Percentiles rank a stretch among this genome's conserved stretches.
These are phyloP conservation scores for Solanum dulcamara DNA, from an alignment of 257 asterid species.

Conservation along the genomic window DNA sequence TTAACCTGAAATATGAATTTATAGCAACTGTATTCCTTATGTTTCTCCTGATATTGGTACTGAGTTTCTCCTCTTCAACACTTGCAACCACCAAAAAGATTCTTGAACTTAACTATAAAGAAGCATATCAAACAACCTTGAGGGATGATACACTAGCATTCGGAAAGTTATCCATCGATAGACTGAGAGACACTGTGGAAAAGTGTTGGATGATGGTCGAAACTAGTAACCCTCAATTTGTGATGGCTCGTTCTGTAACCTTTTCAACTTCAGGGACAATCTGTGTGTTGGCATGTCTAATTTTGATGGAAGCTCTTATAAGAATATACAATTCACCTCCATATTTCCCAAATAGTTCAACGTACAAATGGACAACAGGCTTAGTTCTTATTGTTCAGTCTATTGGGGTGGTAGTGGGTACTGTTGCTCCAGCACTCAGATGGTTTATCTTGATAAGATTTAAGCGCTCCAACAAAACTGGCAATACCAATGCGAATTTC, in stretches of 20 bases:
- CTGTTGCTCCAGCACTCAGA: conserved; percentile 27
- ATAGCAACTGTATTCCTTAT: not conserved
- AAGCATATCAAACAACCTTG: not conserved
- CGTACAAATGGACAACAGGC: conserved; percentile 17
- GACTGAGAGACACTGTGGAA: not conserved
- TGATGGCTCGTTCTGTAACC: conserved; percentile 32
- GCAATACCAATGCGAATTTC: not conserved
- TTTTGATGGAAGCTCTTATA: conserved; percentile 13
- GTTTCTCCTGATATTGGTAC: not conserved
- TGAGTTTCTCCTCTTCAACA: conserved; percentile 1
- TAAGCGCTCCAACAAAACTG: not conserved
- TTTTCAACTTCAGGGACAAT: conserved; percentile 18
- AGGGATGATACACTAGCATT: not conserved
- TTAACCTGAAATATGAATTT: not conserved
- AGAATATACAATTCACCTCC: conserved; percentile 1
- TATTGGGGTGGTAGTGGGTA: conserved; percentile 21
- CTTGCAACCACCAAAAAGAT: not conserved
- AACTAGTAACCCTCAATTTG: conserved; percentile 7
- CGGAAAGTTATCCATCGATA: not conserved
- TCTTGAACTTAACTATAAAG: not conserved
- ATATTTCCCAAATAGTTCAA: not conserved
- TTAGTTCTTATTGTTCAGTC: conserved; percentile 18
- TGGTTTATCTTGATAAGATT: conserved; percentile 4
- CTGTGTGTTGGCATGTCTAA: conserved; percentile 11
- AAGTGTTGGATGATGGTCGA: conserved; percentile 10